These are phyloP conservation scores for Suillus hirtellus DNA, from an alignment of 768 basidiomycete species.

Conservation along the genomic window DNA sequence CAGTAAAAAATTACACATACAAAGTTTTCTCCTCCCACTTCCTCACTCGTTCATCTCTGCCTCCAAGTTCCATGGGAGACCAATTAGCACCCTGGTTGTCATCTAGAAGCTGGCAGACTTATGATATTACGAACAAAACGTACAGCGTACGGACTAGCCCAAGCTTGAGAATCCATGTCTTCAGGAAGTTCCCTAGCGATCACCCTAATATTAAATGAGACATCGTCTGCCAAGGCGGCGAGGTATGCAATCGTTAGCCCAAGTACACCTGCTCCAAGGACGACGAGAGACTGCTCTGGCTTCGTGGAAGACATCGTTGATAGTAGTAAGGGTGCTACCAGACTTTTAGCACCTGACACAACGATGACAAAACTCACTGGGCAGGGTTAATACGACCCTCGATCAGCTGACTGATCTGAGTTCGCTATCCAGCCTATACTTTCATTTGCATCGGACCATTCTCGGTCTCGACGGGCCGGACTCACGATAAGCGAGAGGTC, in stretches of 20 bases:
- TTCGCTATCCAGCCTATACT: too few relatives aligned
- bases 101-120: background rate
- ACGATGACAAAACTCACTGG: too few relatives aligned
- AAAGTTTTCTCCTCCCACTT: conserved; percentile 45
- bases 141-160: conserved; percentile 54
- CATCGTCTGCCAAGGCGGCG: conserved; percentile 25
- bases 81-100: conserved; percentile 45
- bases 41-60: conserved; percentile 32
- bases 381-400: too few relatives aligned
- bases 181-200: conserved; percentile 39
- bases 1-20: conserved; percentile 31
- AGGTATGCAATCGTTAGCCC: conserved; percentile 40
- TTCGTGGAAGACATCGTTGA: conserved; percentile 5
- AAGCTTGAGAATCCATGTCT: conserved; percentile 43
- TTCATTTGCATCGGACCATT: too few relatives aligned
- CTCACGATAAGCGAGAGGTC: too few relatives aligned
- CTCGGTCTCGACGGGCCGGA: too few relatives aligned
- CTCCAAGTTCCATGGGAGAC: conserved; percentile 44
- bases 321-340: background rate
- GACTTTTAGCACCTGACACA: too few relatives aligned
- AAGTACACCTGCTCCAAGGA: conserved; percentile 44
- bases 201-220: conserved; percentile 24
- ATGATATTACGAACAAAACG: conserved; percentile 16
- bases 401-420: too few relatives aligned
- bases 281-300: conserved; percentile 23